phyloP scores from a whole-genome alignment of 495 filamentous ascomycete genomes.

The Podospora australis region DNA sequence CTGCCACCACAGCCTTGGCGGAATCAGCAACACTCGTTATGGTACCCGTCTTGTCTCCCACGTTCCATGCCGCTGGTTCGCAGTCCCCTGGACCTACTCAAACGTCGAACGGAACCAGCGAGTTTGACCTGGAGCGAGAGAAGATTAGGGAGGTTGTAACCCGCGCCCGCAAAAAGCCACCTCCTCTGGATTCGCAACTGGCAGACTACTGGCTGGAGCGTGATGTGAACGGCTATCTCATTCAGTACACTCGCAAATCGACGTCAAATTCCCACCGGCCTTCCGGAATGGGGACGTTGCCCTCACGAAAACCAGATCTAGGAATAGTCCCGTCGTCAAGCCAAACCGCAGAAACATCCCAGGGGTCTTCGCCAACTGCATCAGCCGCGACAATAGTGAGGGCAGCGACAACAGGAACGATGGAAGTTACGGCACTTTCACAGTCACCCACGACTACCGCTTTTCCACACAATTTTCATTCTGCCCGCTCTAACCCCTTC shows the following conservation, averaged over 20 bases:
- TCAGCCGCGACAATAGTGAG: background rate
- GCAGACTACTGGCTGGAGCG: constrained; percentile 9
- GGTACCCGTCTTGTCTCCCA: background rate
- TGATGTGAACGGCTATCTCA: constrained; percentile 21
- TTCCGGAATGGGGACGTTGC: background rate
- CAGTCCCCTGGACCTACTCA: background rate
- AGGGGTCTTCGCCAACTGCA: background rate
- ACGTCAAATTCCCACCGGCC: background rate
- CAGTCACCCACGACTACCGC: background rate
- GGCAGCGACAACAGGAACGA: background rate
- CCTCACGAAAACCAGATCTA: no score
- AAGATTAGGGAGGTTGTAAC: background rate
- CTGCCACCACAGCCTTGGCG: background rate
- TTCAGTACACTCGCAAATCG: constrained; percentile 8
- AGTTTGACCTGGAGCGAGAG: constrained; percentile 2
- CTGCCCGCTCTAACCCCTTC: background rate
- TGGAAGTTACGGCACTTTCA: background rate
- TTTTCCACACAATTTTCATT: background rate
- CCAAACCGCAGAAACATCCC: no score
- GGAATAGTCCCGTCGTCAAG: no score
- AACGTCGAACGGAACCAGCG: background rate
- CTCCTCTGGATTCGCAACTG: background rate
- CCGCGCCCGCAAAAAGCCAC: background rate
- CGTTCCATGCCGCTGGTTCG: no score
- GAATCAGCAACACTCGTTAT: background rate